Conservation (phyloP, 176 grass and related monocot genomes). For the Tillandsia leiboldiana region DNA sequence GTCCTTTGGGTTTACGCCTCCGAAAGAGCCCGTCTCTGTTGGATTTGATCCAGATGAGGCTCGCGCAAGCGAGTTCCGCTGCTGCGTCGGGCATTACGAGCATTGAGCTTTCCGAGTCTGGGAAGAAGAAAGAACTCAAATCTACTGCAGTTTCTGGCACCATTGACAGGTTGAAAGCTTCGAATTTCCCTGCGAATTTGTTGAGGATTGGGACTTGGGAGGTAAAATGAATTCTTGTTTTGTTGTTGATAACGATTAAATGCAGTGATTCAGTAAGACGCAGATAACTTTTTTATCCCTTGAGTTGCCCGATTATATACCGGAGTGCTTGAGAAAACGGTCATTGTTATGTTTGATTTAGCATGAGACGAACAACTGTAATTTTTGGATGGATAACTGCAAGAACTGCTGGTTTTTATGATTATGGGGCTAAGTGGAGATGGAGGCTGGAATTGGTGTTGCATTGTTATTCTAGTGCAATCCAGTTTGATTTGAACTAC, state of each 20-base stretch:
- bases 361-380: no score
- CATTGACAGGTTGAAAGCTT: slow-evolving; percentile 59
- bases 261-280: no score
- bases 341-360: no score
- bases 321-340: no score
- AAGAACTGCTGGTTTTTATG: no score
- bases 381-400: no score
- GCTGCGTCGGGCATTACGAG: slow-evolving; percentile 11
- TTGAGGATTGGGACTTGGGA: slow-evolving; percentile 86
- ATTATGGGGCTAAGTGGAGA: no score
- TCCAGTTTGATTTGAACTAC: no score
- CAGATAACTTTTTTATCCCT: not conserved
- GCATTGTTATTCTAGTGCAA: no score
- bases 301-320: not conserved
- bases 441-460: no score
- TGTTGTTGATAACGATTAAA: not conserved
- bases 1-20: slow-evolving; percentile 60
- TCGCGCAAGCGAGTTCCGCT: slow-evolving; percentile 30
- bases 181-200: slow-evolving; percentile 55
- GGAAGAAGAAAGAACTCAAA: slow-evolving; percentile 36
- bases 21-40: slow-evolving; percentile 61
- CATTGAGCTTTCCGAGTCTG: slow-evolving; percentile 14
- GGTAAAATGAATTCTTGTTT: slow-evolving; percentile 35
- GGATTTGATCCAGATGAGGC: slow-evolving; percentile 53
- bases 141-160: slow-evolving; percentile 11